Percentiles rank a stretch among this genome's conserved stretches.
Conservation (phyloP, 2,329 filamentous ascomycete genomes). For the Colletotrichum echinochloae region DNA sequence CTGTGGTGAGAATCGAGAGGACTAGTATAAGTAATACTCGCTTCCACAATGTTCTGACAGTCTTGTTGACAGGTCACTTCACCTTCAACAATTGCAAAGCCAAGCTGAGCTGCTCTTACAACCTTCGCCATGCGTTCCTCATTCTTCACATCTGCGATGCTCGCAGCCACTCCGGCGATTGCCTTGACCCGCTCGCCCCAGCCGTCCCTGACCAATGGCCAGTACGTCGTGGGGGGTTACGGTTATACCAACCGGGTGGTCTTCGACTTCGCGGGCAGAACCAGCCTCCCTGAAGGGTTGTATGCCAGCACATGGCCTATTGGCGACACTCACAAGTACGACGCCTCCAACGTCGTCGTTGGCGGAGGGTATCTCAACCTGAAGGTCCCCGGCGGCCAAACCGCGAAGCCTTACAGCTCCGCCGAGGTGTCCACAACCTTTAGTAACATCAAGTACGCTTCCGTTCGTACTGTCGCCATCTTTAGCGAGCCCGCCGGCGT, state of each 20-base stretch:
- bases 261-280: slow-evolving; percentile 43
- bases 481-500: slow-evolving; percentile 47
- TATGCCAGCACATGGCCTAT: slow-evolving; percentile 43
- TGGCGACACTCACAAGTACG: slow-evolving; percentile 34
- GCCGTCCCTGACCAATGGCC: slow-evolving; percentile 33
- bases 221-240: slow-evolving; percentile 44
- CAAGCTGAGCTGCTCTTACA: not conserved
- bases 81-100: not conserved
- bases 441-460: slow-evolving; percentile 48
- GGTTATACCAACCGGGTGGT: slow-evolving; percentile 44
- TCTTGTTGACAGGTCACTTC: no score
- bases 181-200: slow-evolving; percentile 24
- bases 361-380: slow-evolving; percentile 47
- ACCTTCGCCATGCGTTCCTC: slow-evolving; percentile 13
- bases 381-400: slow-evolving; percentile 46
- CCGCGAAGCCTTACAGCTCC: slow-evolving; percentile 43
- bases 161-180: not conserved
- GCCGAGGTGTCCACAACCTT: slow-evolving; percentile 45
- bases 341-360: slow-evolving; percentile 42
- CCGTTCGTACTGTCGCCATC: slow-evolving; percentile 47
- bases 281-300: slow-evolving; percentile 44
- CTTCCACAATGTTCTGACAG: not conserved
- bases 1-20: no score
- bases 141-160: slow-evolving; percentile 3
- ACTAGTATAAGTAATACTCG: not conserved